These are phyloP conservation scores for Sicyos edulis DNA, from an alignment of 306 rosid genomes.

Conservation along the genomic window DNA sequence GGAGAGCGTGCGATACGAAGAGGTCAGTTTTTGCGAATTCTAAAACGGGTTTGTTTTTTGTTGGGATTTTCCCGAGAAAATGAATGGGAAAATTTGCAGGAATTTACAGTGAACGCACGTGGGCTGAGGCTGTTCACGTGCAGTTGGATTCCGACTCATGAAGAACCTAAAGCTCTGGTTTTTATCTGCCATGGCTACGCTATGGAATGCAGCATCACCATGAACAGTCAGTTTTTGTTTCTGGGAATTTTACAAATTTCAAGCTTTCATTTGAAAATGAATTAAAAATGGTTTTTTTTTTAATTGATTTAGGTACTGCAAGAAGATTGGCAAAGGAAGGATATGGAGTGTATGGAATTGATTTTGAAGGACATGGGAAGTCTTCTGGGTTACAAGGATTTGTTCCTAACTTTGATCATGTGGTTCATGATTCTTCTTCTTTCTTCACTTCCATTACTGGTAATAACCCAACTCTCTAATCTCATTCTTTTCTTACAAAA, in stretches of 20 bases:
- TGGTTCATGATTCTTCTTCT: slow-evolving; percentile 46
- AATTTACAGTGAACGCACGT: slow-evolving; percentile 41
- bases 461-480: too few relatives aligned
- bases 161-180: slow-evolving; percentile 58
- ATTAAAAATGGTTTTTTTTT: too few relatives aligned
- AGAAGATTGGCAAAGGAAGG: slow-evolving; percentile 58
- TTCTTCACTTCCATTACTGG: slow-evolving; percentile 55
- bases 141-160: slow-evolving; percentile 51
- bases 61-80: not conserved
- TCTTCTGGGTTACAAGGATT: slow-evolving; percentile 60
- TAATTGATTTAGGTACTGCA: slow-evolving; percentile 55
- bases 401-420: slow-evolving; percentile 41
- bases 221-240: slow-evolving; percentile 41
- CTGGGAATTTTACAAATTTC: too few relatives aligned
- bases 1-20: slow-evolving; percentile 38
- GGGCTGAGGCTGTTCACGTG: slow-evolving; percentile 57
- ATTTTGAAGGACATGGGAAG: slow-evolving; percentile 96
- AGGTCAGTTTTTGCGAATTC: slow-evolving; percentile 31
- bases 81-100: slow-evolving; percentile 30
- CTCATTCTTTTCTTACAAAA: too few relatives aligned
- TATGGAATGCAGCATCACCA: slow-evolving; percentile 92
- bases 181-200: slow-evolving; percentile 87
- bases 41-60: not conserved
- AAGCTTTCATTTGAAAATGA: too few relatives aligned
- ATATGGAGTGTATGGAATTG: slow-evolving; percentile 67